Base-by-base conservation (phyloP, 1,284 basidiomycete genomes). In the Erythrobasidium hasegawianum region DNA sequence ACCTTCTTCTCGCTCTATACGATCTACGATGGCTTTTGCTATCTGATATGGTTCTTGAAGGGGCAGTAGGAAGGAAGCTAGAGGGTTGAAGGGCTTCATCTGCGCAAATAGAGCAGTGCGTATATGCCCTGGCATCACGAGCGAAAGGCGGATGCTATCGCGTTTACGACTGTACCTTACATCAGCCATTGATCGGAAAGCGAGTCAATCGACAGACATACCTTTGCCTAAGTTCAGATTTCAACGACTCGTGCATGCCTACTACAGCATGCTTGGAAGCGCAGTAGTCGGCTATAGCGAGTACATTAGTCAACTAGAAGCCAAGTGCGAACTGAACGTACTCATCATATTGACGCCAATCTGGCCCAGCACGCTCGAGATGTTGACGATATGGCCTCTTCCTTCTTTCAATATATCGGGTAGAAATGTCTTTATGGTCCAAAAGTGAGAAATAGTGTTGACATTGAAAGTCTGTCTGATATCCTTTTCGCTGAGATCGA, bases 341-440 rank as follows among this genome's bases (percentile, higher is more conserved):
- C 57, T 54, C 13, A 26, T 24, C 18, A 29, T 39, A 18, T 50
- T 29, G 13, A 67, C 58, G 27, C 55, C 45, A 49, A 67, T 55
- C n/a, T 47, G 50, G 11, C 50, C 58, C 16, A 61, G 53, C 10
- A 67, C n/a, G n/a, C 50, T 55, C 8, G 64, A 60, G 8, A 61
- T 29, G 22, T 67, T 57, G 29, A 91, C 89, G 70, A 98, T 85
- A 75, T 98, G 95, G 0, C 94, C 94, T 0, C 78, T 77, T 50
- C 88, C 87, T 33, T 79, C 79, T 71, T 84, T 83, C 55, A 97
- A 82, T 86, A 98, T 89, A 41, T 82, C 82, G 1, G 95, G 95
- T n/a, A 98, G 81, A 81, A 97, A 96, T 1, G 88, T 88, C 74
- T 94, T 92, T 49, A 95, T 77, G 2, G 86, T 87, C 86, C 89